phyloP scores from a whole-genome alignment of 2,329 filamentous ascomycete species.

The Acrodontium crateriforme region DNA sequence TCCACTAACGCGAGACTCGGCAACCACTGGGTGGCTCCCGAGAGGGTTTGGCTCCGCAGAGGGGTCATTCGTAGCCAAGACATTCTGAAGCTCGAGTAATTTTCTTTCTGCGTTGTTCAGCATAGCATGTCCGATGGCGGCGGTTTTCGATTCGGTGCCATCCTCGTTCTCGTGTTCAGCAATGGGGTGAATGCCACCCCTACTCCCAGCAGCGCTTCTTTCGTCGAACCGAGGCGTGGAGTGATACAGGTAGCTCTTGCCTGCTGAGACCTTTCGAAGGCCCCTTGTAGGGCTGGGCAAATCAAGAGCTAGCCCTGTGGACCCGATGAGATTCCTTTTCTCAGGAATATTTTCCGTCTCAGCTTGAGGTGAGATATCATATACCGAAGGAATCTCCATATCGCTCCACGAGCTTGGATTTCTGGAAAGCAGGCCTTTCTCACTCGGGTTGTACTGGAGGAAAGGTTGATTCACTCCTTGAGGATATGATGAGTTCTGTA shows the following conservation, averaged over 20 bases:
- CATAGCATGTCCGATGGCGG: not conserved
- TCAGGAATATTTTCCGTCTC: too few relatives aligned
- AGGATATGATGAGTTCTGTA: not conserved
- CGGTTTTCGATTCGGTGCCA: constrained; percentile 5
- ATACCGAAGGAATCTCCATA: too few relatives aligned
- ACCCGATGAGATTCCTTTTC: too few relatives aligned
- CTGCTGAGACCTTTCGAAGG: constrained; percentile 27
- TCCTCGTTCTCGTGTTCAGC: constrained; percentile 49
- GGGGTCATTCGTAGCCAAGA: constrained; percentile 21
- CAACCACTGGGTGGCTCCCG: constrained; percentile 21
- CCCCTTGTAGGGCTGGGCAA: constrained; percentile 36
- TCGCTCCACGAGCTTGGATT: too few relatives aligned
- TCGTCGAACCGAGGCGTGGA: constrained; percentile 33
- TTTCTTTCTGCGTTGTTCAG: constrained; percentile 9
- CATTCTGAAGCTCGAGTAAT: constrained; percentile 10
- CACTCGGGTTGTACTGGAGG: not conserved
- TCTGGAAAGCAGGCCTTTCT: too few relatives aligned
- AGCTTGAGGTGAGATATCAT: too few relatives aligned
- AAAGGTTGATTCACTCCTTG: not conserved
- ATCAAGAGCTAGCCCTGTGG: constrained; percentile 34
- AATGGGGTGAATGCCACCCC: constrained; percentile 47
- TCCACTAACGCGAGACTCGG: constrained; percentile 10
- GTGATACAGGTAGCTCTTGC: constrained; percentile 22
- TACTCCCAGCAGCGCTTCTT: constrained; percentile 33
- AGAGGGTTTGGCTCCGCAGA: constrained; percentile 29